Percentiles rank a stretch among this genome's conserved stretches.
Evolutionary conservation across 345 rosid genomes (phyloP).

Genomic region (Rhodamnia argentea): DNA sequence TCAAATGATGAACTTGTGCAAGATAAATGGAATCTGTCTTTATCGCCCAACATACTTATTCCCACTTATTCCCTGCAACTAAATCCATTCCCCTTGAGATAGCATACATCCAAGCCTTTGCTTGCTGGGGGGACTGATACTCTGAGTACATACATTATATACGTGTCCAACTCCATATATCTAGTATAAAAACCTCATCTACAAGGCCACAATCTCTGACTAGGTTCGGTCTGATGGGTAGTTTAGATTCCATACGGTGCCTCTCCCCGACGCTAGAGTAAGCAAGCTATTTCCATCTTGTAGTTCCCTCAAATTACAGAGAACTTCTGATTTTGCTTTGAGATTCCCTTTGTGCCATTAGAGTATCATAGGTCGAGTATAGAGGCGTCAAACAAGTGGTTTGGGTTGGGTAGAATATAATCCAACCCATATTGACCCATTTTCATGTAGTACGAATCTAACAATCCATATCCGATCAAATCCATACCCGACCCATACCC

Average conservation of each 20-base stretch:
- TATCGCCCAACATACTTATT: background rate
- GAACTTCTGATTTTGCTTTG: background rate
- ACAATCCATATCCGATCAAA: too few relatives aligned
- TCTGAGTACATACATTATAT: background rate
- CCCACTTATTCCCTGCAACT: background rate
- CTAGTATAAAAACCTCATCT: background rate
- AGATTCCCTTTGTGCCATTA: too few relatives aligned
- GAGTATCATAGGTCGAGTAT: too few relatives aligned
- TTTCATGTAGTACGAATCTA: too few relatives aligned
- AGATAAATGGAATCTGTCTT: too few relatives aligned
- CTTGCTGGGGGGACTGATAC: background rate
- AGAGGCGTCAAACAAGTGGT: too few relatives aligned
- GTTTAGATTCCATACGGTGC: background rate
- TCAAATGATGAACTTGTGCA: too few relatives aligned
- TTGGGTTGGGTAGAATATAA: rapidly evolving
- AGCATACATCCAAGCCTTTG: background rate
- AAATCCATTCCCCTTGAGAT: background rate
- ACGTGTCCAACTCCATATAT: background rate
- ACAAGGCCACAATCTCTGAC: too few relatives aligned
- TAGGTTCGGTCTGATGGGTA: background rate
- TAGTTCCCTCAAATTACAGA: background rate
- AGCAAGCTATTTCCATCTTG: background rate
- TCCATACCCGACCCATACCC: too few relatives aligned
- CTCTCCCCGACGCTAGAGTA: background rate
- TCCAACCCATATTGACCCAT: too few relatives aligned